Evolutionary conservation across 2,329 filamentous ascomycete species (phyloP).

Genomic region (Massarina eburnea): DNA sequence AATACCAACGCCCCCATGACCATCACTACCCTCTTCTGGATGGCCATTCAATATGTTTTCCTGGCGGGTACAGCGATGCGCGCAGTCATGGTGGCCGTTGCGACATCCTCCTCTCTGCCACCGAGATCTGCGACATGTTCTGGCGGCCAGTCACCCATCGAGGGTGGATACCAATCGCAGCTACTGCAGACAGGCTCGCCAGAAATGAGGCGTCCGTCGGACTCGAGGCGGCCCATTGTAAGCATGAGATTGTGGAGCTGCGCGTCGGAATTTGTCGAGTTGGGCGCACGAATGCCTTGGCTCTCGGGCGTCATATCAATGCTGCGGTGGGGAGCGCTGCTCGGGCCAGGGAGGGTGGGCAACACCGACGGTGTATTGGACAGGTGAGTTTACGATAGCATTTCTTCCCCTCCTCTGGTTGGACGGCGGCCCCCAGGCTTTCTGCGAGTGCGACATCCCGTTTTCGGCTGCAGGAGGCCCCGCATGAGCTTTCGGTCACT

Average conservation of each 20-base stretch:
- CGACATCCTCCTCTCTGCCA: constrained; percentile 68
- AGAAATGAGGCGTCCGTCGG: constrained; percentile 34
- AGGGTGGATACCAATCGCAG: constrained; percentile 35
- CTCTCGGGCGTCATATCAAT: constrained; percentile 74
- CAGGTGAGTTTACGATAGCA: constrained; percentile 68
- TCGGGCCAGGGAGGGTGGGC: constrained; percentile 75
- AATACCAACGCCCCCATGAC: constrained; percentile 20
- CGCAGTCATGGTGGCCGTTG: constrained; percentile 64
- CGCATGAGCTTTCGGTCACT: constrained; percentile 64
- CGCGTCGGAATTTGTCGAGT: constrained; percentile 69
- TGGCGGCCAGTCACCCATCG: constrained; percentile 33
- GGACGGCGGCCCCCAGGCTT: constrained; percentile 25
- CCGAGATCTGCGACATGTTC: constrained; percentile 47
- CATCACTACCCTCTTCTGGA: constrained; percentile 53
- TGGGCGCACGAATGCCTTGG: constrained; percentile 88
- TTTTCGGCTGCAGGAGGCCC: constrained; percentile 38
- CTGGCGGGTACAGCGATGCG: constrained; percentile 64
- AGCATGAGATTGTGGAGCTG: constrained; percentile 78
- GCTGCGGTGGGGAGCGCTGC: constrained; percentile 71
- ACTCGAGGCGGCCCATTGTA: constrained; percentile 64
- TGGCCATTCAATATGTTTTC: constrained; percentile 54
- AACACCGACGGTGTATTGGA: constrained; percentile 77
- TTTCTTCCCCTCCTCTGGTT: constrained; percentile 34
- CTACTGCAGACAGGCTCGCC: constrained; percentile 29
- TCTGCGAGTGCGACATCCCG: constrained; percentile 27